These are phyloP conservation scores for Globisporangium mamillatum DNA, from an alignment of 352 stramenopile genomes.

Conservation along the genomic window DNA sequence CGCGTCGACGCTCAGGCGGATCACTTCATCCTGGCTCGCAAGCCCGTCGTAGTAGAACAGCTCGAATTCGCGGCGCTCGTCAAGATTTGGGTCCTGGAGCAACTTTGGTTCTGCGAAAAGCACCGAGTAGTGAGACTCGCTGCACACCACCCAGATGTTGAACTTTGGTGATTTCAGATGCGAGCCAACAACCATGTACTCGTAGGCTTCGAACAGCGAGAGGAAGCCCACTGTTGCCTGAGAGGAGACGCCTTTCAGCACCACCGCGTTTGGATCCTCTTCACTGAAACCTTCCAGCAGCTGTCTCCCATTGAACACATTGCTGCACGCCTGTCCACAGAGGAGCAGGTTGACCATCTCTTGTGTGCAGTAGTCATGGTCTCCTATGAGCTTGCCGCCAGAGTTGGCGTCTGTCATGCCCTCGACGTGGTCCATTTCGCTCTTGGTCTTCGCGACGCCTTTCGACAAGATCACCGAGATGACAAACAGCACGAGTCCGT, in stretches of 20 bases:
- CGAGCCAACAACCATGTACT: slow-evolving; percentile 83
- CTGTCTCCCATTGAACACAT: slow-evolving; percentile 93
- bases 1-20: slow-evolving; percentile 55
- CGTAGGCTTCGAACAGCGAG: slow-evolving; percentile 91
- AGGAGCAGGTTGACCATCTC: slow-evolving; percentile 97
- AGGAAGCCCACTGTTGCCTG: slow-evolving; percentile 80
- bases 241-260: slow-evolving; percentile 67
- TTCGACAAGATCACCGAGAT: slow-evolving; percentile 67
- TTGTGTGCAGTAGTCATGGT: slow-evolving; percentile 89
- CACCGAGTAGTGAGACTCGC: slow-evolving; percentile 91
- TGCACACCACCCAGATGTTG: slow-evolving; percentile 91
- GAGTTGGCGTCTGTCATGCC: slow-evolving; percentile 26
- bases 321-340: slow-evolving; percentile 88
- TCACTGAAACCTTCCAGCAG: slow-evolving; percentile 62
- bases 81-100: slow-evolving; percentile 25
- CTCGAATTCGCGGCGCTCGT: slow-evolving; percentile 45
- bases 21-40: slow-evolving; percentile 86
- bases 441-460: slow-evolving; percentile 43
- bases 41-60: slow-evolving; percentile 89
- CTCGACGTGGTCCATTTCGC: slow-evolving; percentile 86
- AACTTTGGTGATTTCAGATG: slow-evolving; percentile 70
- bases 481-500: slow-evolving; percentile 73
- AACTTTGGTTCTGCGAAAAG: slow-evolving; percentile 55
- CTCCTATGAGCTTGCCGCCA: slow-evolving; percentile 70
- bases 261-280: slow-evolving; percentile 54